Base-by-base conservation (phyloP, 495 filamentous ascomycete species). In the Podospora conica region DNA sequence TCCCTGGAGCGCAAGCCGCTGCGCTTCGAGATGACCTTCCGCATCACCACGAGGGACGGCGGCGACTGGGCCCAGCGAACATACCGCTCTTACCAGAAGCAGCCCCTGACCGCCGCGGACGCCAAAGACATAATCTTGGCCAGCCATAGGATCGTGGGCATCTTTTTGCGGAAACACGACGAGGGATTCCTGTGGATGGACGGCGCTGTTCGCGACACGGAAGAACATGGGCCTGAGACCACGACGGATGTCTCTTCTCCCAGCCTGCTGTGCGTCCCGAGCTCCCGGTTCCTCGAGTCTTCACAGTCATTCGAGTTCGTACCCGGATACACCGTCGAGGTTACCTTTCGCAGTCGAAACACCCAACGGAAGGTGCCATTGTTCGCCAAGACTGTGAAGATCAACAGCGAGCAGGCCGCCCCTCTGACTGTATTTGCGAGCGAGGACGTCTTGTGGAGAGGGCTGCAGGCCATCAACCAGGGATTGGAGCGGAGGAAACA, bases 131-230 rank as follows among this genome's bases (percentile, higher is more conserved):
- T 82, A 56, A 75, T 79, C 48, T 64, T 78, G 59, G 73, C 76
- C n/a, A 74, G 71, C 60, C 80, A 82, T 55, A 64, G 77, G 56
- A 80, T 80, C 66, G 64, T 82, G 61, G 80, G 79, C 1, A 69
- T 81, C n/a, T 82, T 80, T 61, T 67, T 82, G 1, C 72, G 77
- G 25, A 73, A 73, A 15, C 80, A 82, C 64, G 80, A 82, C 69
- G 64, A 73, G 12, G 72, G 71, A 22, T 82, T 82, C 61, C 68
- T 72, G 40, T 81, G 78, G 79, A 70, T 77, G 56, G 78, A 80
- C 40, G 71, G 72, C 18, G 68, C 79, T 1, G 72, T 76, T 55
- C 68, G 72, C 28, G 79, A 80, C 58, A 64, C 67, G 9, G 68
- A 72, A 21, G 58, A 60, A 25, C 71, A 74, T 15, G 71, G 71